Evolutionary conservation across 2,329 filamentous ascomycete genomes (phyloP), one percentile per base, ranked within the genome.

Genomic region (Fusarium sublunatum): DNA sequence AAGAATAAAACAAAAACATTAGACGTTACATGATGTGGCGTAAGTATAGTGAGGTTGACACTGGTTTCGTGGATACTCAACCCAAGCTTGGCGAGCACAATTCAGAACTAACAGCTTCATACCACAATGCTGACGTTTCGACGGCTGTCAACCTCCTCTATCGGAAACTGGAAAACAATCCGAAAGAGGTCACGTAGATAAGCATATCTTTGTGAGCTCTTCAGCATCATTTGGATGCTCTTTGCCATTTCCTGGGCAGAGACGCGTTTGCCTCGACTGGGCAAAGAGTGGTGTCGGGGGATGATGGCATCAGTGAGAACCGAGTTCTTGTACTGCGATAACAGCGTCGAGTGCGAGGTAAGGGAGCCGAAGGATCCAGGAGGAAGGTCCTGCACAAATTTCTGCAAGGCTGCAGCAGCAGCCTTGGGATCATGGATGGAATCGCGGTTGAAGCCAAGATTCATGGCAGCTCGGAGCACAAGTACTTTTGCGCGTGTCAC

Each of bases 111-210:
- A 41, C 9, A 31, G 39, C 24, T 7, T 63, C 61, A 71, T 25
- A 89, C 81, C 15, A 78, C 77, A 57, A 91, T 89, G 58, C 83
- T 86, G 43, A 88, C 80, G 53, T 83, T 86, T 70, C 91, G 90
- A 64, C 89, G 82, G 50, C 82, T 79, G 42, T 90, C 87, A 1
- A 87, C 89, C 69, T 97, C 93, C 52, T 97, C 92, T 13, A 92
- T 78, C 43, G 89, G 86, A 71, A 94, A 94, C 4, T 92, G 91
- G 74, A 96, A 96, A 3, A 97, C 92, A 36, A 94, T 82, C 49
- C 86, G 85, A 78, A 91, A 97, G 12, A 97, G 81, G 70, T 97
- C 93, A 45, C 87, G 83, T 62, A 97, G 79, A 82, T 94, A 97
- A 8, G 81, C 81, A 75, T 95, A 95, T 69, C 93, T 87, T 53